Percentiles rank a stretch among this genome's conserved stretches.
These are phyloP conservation scores for Amanita inopinata DNA, from an alignment of 768 basidiomycete species.

Conservation along the genomic window DNA sequence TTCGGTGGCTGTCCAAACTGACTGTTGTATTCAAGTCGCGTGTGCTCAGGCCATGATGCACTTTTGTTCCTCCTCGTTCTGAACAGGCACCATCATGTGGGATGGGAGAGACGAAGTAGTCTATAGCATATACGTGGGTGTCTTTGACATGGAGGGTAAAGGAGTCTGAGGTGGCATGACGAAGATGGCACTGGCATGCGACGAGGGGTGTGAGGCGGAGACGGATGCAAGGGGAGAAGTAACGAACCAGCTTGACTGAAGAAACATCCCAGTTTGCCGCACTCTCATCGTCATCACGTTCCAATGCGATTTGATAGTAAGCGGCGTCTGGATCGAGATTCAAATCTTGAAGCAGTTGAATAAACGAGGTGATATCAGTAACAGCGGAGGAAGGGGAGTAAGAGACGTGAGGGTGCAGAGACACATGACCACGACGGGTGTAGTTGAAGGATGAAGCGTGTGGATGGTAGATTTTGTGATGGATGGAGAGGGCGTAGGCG, in stretches of 20 bases:
- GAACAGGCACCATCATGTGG: conserved; percentile 66
- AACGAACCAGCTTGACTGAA: conserved; percentile 50
- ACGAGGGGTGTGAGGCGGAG: conserved; percentile 8
- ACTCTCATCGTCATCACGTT: conserved; percentile 30
- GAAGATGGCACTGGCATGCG: conserved; percentile 53
- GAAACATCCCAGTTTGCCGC: conserved; percentile 46
- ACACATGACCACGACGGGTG: conserved; percentile 31
- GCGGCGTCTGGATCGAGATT: conserved; percentile 27
- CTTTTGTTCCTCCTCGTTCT: conserved; percentile 17
- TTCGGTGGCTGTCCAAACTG: conserved; percentile 30
- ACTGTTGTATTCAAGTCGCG: conserved; percentile 42
- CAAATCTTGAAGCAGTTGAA: conserved; percentile 25
- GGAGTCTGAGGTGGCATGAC: conserved; percentile 40
- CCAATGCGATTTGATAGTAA: conserved; percentile 67
- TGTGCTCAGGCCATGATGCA: neutral
- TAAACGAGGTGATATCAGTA: conserved; percentile 31
- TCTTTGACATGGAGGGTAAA: conserved; percentile 45
- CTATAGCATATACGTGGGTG: conserved; percentile 41
- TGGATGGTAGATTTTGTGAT: conserved; percentile 48
- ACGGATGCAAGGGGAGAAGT: conserved; percentile 10
- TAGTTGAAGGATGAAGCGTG: conserved; percentile 27
- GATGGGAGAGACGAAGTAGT: conserved; percentile 62
- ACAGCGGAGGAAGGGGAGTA: conserved; percentile 31
- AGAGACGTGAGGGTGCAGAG: conserved; percentile 24
- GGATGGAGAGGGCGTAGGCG: conserved; percentile 11